Base-by-base conservation (phyloP, 192 early-diverging fungal species). In the Linnemannia schmuckeri region DNA sequence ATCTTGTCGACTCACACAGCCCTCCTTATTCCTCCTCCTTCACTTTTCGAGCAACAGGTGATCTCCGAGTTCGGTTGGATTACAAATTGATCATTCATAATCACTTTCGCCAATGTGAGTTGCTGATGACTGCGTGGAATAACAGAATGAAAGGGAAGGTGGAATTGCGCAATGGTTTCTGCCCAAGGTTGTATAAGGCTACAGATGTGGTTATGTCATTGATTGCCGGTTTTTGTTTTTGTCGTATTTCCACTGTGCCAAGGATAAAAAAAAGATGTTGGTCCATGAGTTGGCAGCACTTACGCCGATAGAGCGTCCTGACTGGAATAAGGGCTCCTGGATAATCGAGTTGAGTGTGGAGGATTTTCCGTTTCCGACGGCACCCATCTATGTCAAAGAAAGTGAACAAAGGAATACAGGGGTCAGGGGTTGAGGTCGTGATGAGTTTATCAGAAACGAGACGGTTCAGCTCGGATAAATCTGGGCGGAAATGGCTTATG, bases 351-450 rank as follows among this genome's bases (percentile, higher is more conserved):
- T 92, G 2, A 92, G 81, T 42, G 90, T 81, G 30, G 89, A 90
- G 17, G 90, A 90, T 76, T 92, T 92, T 35, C 91, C 91, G 35
- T 89, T 90, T 41, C 91, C 91, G 70, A 90, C 83, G 41, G 85
- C 88, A 30, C 91, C 91, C 33, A 92, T 78, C 84, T 86, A 81
- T 22, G 18, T 1, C 49, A 52, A 52, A 52, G 20, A 52, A 52
- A 22, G 3, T 33, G 42, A 57, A 15, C 33, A 15, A 71, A 35
- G 24, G 10, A 33, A 8, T 27, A 74, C 49, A 20, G 37, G 12
- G 37, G 35, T 18, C 52, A n/a, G 18, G 49, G 30, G 57, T 2
- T 12, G 17, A 52, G 55, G 38, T n/a, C 6, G 37, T 0, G 38
- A 27, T 40, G 47, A 52, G 18, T 22, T 49, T 15, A 27, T 44